Percentiles rank a stretch among this genome's conserved stretches.
Evolutionary conservation across 306 rosid genomes (phyloP).

Genomic region (Elaeagnus macrophylla): DNA sequence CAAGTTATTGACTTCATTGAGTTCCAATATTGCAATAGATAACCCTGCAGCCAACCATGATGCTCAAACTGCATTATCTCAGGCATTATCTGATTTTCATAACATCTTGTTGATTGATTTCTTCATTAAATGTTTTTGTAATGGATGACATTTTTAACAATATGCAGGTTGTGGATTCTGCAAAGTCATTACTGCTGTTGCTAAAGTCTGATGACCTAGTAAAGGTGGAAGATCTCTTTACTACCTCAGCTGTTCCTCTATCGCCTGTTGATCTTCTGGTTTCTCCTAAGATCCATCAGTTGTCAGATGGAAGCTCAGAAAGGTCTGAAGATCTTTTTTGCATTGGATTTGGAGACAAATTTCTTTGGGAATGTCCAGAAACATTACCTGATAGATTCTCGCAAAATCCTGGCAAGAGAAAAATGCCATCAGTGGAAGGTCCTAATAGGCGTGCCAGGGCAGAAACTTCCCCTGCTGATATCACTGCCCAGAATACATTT

Average conservation of each 20-base stretch:
- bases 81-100: constrained; percentile 37
- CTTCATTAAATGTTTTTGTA: constrained; percentile 9
- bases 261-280: constrained; percentile 32
- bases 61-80: constrained; percentile 37
- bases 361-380: constrained; percentile 95
- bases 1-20: constrained; percentile 46
- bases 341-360: constrained; percentile 59
- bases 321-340: constrained; percentile 54
- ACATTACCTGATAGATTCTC: constrained; percentile 74
- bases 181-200: constrained; percentile 52
- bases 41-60: constrained; percentile 40
- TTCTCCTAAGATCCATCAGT: constrained; percentile 42
- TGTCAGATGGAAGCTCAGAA: constrained; percentile 43
- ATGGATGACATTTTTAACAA: constrained; percentile 22
- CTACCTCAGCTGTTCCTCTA: constrained; percentile 26
- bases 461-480: constrained; percentile 61
- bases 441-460: constrained; percentile 75
- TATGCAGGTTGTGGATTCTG: constrained; percentile 56
- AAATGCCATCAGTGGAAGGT: constrained; percentile 57
- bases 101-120: neutral
- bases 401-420: constrained; percentile 56
- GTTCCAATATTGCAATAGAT: constrained; percentile 40
- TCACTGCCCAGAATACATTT: constrained; percentile 51
- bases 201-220: constrained; percentile 49
- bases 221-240: constrained; percentile 32